A percentile compares a stretch with the other conserved stretches of the same genome.
Conservation (phyloP, 129 eudicot species). For the Arctium minus region DNA sequence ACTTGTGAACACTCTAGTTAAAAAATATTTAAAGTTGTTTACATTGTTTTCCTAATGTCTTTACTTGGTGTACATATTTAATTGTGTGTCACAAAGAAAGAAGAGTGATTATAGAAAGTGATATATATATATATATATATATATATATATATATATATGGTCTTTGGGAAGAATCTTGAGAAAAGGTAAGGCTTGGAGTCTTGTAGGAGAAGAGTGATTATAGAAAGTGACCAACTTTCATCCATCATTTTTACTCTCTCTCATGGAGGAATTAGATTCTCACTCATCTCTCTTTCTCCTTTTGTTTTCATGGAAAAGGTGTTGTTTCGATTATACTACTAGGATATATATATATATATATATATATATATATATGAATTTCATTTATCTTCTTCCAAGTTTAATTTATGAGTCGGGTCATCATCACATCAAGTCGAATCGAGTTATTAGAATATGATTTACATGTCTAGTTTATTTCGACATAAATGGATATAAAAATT, state of each 20-base stretch:
- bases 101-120: no score
- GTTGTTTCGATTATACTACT: constrained; percentile 33
- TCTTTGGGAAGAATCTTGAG: constrained; percentile 19
- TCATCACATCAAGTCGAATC: neutral
- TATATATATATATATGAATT: neutral
- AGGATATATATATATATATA: neutral
- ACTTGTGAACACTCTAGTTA: no score
- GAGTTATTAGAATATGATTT: neutral
- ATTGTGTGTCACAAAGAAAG: no score
- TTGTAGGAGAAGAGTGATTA: constrained; percentile 43
- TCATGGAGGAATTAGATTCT: constrained; percentile 40
- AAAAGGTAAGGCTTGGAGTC: constrained; percentile 46
- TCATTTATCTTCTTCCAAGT: neutral
- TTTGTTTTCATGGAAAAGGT: constrained; percentile 38
- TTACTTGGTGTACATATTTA: no score
- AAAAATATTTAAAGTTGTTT: no score
- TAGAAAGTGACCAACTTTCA: constrained; percentile 44
- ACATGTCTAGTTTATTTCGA: neutral
- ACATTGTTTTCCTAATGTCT: no score
- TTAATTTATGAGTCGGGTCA: neutral
- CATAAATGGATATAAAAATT: neutral
- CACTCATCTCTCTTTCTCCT: constrained; percentile 34
- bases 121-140: no score
- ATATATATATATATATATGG: constrained; percentile 2
- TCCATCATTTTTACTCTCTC: constrained; percentile 35